Percentiles rank a stretch among this genome's conserved stretches.
Conservation (phyloP, 768 basidiomycete genomes). For the Amanita fuliginea region DNA sequence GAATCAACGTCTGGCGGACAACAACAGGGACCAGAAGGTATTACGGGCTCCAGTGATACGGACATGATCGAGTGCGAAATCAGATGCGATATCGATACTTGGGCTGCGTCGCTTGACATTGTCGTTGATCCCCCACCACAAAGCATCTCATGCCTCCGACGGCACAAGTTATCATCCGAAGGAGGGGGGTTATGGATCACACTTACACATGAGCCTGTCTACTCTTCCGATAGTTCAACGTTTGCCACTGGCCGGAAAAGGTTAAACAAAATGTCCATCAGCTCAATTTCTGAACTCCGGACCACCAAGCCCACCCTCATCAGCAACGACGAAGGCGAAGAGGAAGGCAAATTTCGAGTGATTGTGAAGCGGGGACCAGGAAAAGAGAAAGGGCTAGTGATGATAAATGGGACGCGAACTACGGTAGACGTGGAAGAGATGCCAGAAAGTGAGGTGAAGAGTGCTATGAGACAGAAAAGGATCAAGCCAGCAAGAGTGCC, state of each 20-base stretch:
- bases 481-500: slow-evolving; percentile 80
- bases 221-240: slow-evolving; percentile 48
- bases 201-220: slow-evolving; percentile 69
- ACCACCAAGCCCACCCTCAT: not conserved
- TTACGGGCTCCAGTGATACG: not conserved
- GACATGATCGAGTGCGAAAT: slow-evolving; percentile 75
- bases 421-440: slow-evolving; percentile 85
- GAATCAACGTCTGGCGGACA: not conserved
- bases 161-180: slow-evolving; percentile 76
- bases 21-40: not conserved
- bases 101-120: slow-evolving; percentile 75
- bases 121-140: slow-evolving; percentile 91
- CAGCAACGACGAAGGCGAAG: not conserved
- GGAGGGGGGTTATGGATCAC: slow-evolving; percentile 96
- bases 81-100: slow-evolving; percentile 85
- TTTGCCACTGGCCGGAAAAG: not conserved
- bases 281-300: not conserved
- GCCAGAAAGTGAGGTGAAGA: slow-evolving; percentile 76
- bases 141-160: slow-evolving; percentile 67
- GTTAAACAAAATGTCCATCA: not conserved
- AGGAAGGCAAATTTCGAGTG: slow-evolving; percentile 16
- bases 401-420: slow-evolving; percentile 82
- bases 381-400: slow-evolving; percentile 73
- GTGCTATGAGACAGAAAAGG: slow-evolving; percentile 73
- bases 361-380: slow-evolving; percentile 69